Evolutionary conservation across 805 yeast genomes (phyloP), one percentile per base, ranked within the genome.

Genomic region (Starmerella etchellsii): DNA sequence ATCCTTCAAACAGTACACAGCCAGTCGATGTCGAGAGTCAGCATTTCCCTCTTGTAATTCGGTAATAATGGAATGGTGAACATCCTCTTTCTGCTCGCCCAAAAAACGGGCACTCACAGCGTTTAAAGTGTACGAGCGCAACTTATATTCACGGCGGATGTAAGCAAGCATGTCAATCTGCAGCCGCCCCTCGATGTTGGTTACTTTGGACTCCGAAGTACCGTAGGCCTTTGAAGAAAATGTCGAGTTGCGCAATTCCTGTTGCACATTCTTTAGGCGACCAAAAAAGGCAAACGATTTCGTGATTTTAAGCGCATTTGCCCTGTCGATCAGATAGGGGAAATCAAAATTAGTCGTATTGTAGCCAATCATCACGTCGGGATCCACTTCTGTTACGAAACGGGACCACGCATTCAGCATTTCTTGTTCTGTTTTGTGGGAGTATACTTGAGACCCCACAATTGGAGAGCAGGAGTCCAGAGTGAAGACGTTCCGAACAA

Each of bases 51-150:
- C 83, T 54, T 91, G 97, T 41, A 91, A 67, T 40, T 83, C 94
- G 0, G 98, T 84, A 60, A 91, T 91, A 50, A 88, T 88, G 3
- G 97, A 83, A 58, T 88, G 95, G 47, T 87, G 97, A 10, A 91
- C 99, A 57, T 91, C 99, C 63, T 91, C 99, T 55, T 91, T 91
- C 54, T 91, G 98, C 55, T 93, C 98, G 22, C 82, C 83, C 51
- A 91, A 59, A 55, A 93, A 91, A 54, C 84, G 84, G 0, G 97
- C 93, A 4, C 95, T 82, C 0, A 91, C 99, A 0, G 96, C 81
- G 61, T 91, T 91, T 60, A 91, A 68, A 0, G 98, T 87, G 62
- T 91, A 91, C 2, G 95, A 81, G 60, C 99, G 74, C 53, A 91
- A 68, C 59, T 91, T 93, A 62, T 84, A 85, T 58, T 91, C 99